Evolutionary conservation across 768 basidiomycete genomes (phyloP).

Genomic region (Mycena leptocephala): DNA sequence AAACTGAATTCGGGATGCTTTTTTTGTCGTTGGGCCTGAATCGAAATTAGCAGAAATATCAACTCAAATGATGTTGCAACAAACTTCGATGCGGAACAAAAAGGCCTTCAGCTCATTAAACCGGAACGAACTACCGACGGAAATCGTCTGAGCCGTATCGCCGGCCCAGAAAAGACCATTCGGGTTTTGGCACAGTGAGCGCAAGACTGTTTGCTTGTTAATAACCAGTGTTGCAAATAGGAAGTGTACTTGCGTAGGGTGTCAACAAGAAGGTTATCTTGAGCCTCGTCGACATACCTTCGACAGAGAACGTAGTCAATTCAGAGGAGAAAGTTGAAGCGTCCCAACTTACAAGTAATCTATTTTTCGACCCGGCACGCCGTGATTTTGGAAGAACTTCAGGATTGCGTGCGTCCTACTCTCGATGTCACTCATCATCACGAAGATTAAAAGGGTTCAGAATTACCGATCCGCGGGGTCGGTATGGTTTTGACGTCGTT

Average conservation of each 20-base stretch:
- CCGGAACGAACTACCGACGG: conserved; percentile 79
- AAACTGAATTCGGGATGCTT: conserved; percentile 25
- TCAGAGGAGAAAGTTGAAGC: neutral
- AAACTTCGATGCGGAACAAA: conserved; percentile 73
- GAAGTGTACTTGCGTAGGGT: conserved; percentile 46
- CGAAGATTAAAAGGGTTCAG: neutral
- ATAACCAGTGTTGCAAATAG: neutral
- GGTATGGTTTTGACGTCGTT: conserved; percentile 57
- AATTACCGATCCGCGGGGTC: conserved; percentile 73
- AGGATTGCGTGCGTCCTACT: conserved; percentile 64
- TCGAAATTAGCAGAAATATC: neutral
- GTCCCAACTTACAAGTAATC: conserved; percentile 54
- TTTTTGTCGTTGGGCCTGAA: conserved; percentile 37
- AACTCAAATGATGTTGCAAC: neutral
- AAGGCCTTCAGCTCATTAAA: conserved; percentile 83
- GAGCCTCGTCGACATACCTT: conserved; percentile 83
- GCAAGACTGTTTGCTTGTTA: conserved; percentile 58
- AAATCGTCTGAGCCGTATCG: conserved; percentile 86
- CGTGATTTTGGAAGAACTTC: conserved; percentile 45
- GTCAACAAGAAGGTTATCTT: conserved; percentile 82
- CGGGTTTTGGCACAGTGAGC: conserved; percentile 72
- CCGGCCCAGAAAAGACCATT: conserved; percentile 86
- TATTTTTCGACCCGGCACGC: conserved; percentile 60
- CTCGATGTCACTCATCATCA: neutral
- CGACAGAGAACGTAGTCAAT: neutral